Base-by-base conservation (phyloP, 1,284 basidiomycete species). In the Fomitiporia mediterranea region DNA sequence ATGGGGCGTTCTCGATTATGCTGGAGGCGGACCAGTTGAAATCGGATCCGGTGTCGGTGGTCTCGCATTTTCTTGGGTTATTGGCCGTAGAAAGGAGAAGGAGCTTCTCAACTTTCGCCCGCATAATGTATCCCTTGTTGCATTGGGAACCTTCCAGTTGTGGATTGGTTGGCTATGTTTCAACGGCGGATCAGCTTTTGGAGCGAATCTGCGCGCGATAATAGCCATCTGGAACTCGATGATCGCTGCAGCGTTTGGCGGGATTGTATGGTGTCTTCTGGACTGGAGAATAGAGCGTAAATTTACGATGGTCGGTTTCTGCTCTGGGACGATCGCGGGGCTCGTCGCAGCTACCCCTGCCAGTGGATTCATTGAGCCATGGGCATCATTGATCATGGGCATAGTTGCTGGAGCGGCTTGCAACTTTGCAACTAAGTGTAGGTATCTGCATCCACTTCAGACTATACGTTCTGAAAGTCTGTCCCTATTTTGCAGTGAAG, bases 211-310 rank as follows among this genome's bases (percentile, higher is more conserved):
- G 39, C 87, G 93, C 54, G 93, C 93, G 0, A 81, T 92, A 54
- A 81, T 91, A 70, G 89, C 93, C 6, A 80, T 91, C 54, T 92
- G 91, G 82, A 91, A 91, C 67, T 91, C 93, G 54, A 96, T 96
- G 81, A 68, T 90, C 32, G 81, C 84, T 34, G 87, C 86, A 19
- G 81, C 84, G 1, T 80, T 86, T 61, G 91, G 84, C 30, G 94
- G 90, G 13, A 78, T 93, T 57, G 81, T 86, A n/a, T 97, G 93
- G 94, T 88, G 93, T 70, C 71, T 91, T 59, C 80, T 96, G 62
- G 93, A 95, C 71, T 95, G 80, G 70, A 77, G 91, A 30, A 78
- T 93, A 57, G 89, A 93, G 68, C 77, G 84, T 58, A 89, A 91
- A 65, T 85, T 82, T 75, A 85, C 81, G 53, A 83, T 92, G 81